Percentiles rank a stretch among this genome's conserved stretches.
Conservation (phyloP, 2,329 filamentous ascomycete species). For the Stylonectria norvegica region DNA sequence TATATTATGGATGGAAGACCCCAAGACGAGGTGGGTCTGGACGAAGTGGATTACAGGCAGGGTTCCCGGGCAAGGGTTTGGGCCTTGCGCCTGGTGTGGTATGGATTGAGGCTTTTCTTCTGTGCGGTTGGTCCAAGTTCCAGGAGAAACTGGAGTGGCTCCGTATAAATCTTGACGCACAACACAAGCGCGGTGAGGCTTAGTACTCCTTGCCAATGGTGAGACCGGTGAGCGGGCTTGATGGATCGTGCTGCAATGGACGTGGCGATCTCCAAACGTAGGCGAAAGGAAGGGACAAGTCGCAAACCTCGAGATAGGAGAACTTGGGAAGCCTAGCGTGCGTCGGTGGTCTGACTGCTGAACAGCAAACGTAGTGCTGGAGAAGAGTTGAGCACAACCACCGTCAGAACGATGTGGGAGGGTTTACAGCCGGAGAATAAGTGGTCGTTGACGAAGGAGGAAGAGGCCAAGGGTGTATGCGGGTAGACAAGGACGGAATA, state of each 20-base stretch:
- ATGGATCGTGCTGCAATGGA: not conserved
- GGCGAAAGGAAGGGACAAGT: not conserved
- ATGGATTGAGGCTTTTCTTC: constrained; percentile 8
- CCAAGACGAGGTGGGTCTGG: constrained; percentile 20
- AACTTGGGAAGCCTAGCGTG: no score
- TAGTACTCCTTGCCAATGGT: constrained; percentile 2
- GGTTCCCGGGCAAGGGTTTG: constrained; percentile 9
- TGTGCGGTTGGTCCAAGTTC: constrained; percentile 9
- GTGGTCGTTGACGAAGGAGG: no score
- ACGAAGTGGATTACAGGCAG: constrained; percentile 16
- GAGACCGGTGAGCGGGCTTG: constrained; percentile 1
- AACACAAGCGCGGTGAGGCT: constrained; percentile 1
- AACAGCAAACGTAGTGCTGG: no score
- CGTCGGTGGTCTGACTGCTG: no score
- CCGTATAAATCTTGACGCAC: no score
- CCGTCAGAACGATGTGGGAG: no score
- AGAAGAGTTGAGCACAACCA: no score
- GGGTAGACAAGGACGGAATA: no score
- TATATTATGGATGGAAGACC: constrained; percentile 14
- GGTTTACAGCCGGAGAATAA: no score
- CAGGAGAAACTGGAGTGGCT: constrained; percentile 6
- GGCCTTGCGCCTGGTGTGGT: constrained; percentile 8
- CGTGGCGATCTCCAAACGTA: no score
- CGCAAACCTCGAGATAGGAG: not conserved
- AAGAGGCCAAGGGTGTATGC: no score